A percentile compares a stretch with the other conserved stretches of the same genome.
Conservation (phyloP, 768 basidiomycete species). For the Gymnopilus dilepis region DNA sequence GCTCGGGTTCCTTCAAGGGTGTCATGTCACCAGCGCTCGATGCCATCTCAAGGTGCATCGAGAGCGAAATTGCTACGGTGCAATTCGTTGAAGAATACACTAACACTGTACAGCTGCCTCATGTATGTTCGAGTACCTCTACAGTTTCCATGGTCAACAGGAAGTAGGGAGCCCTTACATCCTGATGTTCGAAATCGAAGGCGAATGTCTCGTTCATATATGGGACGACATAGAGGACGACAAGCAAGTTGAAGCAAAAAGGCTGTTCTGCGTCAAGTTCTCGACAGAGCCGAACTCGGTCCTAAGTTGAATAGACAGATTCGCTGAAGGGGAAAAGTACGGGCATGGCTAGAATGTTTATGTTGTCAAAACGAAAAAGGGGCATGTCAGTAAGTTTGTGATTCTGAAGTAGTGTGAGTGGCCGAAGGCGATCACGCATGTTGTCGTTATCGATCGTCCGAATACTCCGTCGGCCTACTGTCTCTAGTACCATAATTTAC, state of each 20-base stretch:
- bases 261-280: background rate
- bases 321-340: background rate
- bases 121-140: background rate
- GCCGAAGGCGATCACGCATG: conserved; percentile 16
- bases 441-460: conserved; percentile 29
- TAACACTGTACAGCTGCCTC: conserved; percentile 8
- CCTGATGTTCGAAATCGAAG: conserved; percentile 11
- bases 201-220: background rate
- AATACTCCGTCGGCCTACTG: conserved; percentile 18
- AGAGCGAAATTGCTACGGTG: conserved; percentile 13
- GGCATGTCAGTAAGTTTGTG: too few relatives aligned
- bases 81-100: conserved; percentile 5
- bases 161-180: conserved; percentile 6
- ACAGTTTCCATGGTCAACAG: background rate
- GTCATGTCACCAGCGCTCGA: background rate
- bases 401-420: background rate
- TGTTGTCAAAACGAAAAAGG: too few relatives aligned
- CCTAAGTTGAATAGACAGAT: background rate
- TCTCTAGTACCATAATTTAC: conserved; percentile 5
- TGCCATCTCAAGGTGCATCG: conserved; percentile 1
- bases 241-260: too few relatives aligned
- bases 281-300: background rate
- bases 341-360: background rate
- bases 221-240: conserved; percentile 14
- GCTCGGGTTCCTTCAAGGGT: conserved; percentile 10